phyloP scores from a whole-genome alignment of 306 rosid genomes.

The Cicer bijugum region DNA sequence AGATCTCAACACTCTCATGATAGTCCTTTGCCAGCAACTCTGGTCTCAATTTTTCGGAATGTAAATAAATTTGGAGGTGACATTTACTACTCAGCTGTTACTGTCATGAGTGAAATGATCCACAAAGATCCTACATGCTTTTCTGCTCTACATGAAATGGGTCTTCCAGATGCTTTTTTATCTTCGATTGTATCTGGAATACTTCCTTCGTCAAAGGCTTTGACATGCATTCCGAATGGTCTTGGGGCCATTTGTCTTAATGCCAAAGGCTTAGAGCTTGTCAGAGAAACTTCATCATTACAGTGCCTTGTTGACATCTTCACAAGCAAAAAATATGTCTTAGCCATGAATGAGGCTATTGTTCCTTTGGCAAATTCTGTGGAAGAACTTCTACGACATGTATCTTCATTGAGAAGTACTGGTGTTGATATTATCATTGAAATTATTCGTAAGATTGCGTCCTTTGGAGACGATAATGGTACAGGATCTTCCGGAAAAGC shows the following conservation, averaged over 20 bases:
- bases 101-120: conserved; percentile 95
- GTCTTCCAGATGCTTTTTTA: conserved; percentile 90
- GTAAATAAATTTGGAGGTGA: conserved; percentile 93
- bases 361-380: conserved; percentile 93
- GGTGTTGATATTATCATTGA: conserved; percentile 93
- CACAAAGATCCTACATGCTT: conserved; percentile 95
- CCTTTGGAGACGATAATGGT: conserved; percentile 61
- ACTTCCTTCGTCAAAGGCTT: conserved; percentile 90
- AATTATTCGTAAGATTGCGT: conserved; percentile 69
- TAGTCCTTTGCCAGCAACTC: conserved; percentile 74
- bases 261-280: conserved; percentile 87
- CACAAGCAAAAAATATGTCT: conserved; percentile 78
- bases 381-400: conserved; percentile 95
- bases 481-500: conserved; percentile 65
- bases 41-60: conserved; percentile 68
- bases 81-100: conserved; percentile 94
- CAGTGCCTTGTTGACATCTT: conserved; percentile 85
- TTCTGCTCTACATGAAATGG: conserved; percentile 83
- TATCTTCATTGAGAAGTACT: conserved; percentile 77
- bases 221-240: conserved; percentile 91
- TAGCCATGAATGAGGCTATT: conserved; percentile 90
- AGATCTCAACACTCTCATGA: conserved; percentile 78
- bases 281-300: conserved; percentile 70
- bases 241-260: conserved; percentile 96
- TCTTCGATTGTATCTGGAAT: conserved; percentile 81